These are phyloP conservation scores for Rhizophora apiculata DNA, from an alignment of 345 rosid genomes.

Conservation along the genomic window DNA sequence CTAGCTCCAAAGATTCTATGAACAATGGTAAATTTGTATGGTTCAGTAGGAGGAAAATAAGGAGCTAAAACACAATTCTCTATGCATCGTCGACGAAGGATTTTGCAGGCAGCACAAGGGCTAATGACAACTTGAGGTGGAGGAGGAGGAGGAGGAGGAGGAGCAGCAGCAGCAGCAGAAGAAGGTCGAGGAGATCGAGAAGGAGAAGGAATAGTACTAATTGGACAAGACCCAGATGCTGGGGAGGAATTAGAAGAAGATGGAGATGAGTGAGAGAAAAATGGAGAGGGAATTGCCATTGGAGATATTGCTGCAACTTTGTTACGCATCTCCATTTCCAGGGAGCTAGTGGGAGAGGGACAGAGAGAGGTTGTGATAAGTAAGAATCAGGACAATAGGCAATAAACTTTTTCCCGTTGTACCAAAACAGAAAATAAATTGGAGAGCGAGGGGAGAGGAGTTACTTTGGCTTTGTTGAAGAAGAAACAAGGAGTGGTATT, in stretches of 20 bases:
- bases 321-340: conserved; percentile 20
- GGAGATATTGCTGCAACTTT: conserved; percentile 10
- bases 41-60: conserved; percentile 68
- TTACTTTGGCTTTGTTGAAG: background rate
- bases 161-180: conserved; percentile 2
- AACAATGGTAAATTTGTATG: conserved; percentile 64
- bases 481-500: background rate
- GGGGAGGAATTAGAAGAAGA: background rate
- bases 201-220: background rate
- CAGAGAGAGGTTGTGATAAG: background rate
- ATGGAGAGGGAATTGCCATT: conserved; percentile 7
- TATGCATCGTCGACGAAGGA: conserved; percentile 63
- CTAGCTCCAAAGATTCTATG: conserved; percentile 68
- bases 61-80: conserved; percentile 70
- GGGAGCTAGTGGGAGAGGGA: background rate
- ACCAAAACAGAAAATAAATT: too few relatives aligned
- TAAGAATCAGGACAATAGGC: too few relatives aligned
- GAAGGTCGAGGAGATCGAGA: conserved; percentile 13
- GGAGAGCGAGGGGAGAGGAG: too few relatives aligned
- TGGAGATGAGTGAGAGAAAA: conserved; percentile 20
- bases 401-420: too few relatives aligned
- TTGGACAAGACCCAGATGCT: background rate
- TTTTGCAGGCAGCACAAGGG: conserved; percentile 78
- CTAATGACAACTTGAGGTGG: conserved; percentile 36
- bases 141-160: conserved; percentile 3